phyloP scores from a whole-genome alignment of 2,329 filamentous ascomycete species.

The Xylaria sp. region DNA sequence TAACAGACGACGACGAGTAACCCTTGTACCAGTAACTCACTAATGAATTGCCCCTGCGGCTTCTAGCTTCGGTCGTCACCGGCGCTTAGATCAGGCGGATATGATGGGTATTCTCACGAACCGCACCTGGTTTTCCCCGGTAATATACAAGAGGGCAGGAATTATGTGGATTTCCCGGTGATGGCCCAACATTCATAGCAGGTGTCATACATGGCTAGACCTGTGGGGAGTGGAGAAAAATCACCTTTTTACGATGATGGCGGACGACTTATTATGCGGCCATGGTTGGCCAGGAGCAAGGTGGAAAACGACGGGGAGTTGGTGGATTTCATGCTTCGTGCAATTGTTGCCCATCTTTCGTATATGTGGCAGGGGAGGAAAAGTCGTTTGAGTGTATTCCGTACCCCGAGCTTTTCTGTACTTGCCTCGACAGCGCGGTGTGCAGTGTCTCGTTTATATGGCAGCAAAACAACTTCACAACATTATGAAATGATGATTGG shows the following conservation, averaged over 20 bases:
- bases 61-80: constrained; percentile 15
- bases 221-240: constrained; percentile 12
- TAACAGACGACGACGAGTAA: constrained; percentile 10
- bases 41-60: constrained; percentile 22
- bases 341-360: constrained; percentile 9
- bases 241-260: constrained; percentile 11
- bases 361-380: constrained; percentile 9
- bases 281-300: constrained; percentile 16
- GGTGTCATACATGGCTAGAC: constrained; percentile 5
- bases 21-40: constrained; percentile 26
- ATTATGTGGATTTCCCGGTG: constrained; percentile 13
- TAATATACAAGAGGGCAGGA: constrained; percentile 17
- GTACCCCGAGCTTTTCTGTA: neutral
- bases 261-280: constrained; percentile 9
- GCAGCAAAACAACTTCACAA: neutral
- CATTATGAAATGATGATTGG: constrained; percentile 6
- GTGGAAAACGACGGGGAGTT: constrained; percentile 25
- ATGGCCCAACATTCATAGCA: constrained; percentile 14
- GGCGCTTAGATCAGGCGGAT: constrained; percentile 16
- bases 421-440: neutral
- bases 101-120: constrained; percentile 13
- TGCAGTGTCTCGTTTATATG: neutral
- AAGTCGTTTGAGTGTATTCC: constrained; percentile 9
- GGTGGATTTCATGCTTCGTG: constrained; percentile 6
- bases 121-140: constrained; percentile 18